These are phyloP conservation scores for Alternaria brassicicola DNA, from an alignment of 2,329 filamentous ascomycete genomes.

Conservation along the genomic window DNA sequence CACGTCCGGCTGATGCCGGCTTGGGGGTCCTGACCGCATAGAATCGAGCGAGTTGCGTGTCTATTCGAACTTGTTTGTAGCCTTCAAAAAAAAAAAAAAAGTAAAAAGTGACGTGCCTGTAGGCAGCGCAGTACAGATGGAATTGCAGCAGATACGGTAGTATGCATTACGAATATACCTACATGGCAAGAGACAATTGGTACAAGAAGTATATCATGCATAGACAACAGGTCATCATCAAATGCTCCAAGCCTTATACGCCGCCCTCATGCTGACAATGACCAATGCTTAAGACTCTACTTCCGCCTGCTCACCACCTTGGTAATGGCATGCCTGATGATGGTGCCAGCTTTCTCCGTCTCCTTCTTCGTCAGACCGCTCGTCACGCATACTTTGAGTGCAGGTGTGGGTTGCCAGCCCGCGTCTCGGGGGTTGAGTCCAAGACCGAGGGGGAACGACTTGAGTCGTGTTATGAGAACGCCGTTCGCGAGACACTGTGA, in stretches of 20 bases:
- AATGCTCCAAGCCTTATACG: background rate
- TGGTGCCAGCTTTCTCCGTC: slow-evolving; percentile 88
- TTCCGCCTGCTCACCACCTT: slow-evolving; percentile 75
- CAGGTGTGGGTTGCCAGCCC: slow-evolving; percentile 72
- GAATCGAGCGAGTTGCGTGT: background rate
- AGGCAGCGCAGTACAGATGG: background rate
- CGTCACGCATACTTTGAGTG: slow-evolving; percentile 90
- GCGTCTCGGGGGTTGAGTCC: slow-evolving; percentile 71
- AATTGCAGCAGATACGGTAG: background rate
- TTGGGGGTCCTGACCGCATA: background rate
- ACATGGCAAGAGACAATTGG: background rate
- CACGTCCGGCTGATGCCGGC: background rate
- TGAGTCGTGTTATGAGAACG: slow-evolving; percentile 86
- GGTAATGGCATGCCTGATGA: slow-evolving; percentile 89
- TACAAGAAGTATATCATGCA: slow-evolving; percentile 7
- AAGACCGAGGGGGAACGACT: slow-evolving; percentile 68
- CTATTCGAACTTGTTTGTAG: background rate
- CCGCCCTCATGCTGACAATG: background rate
- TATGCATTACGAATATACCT: slow-evolving; percentile 6
- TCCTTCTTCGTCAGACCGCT: slow-evolving; percentile 90
- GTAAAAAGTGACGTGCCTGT: background rate
- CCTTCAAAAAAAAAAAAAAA: no score
- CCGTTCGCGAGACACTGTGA: slow-evolving; percentile 79
- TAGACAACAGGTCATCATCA: background rate
- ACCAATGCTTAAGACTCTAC: slow-evolving; percentile 19